Evolutionary conservation across 2,329 filamentous ascomycete genomes (phyloP).

Genomic region (Dryadomyces sulphureus): DNA sequence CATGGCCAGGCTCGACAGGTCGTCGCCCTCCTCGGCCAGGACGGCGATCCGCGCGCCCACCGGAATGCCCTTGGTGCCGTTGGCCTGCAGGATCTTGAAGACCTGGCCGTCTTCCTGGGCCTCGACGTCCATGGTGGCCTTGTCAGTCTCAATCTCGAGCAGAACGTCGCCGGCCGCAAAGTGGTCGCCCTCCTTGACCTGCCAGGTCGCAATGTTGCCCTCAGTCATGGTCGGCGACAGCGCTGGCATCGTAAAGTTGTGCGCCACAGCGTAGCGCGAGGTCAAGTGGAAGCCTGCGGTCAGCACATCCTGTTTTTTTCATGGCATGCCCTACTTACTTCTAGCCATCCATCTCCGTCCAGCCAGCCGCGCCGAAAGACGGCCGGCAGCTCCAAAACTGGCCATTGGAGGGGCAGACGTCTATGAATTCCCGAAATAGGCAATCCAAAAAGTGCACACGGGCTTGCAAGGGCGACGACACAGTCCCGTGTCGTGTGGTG

Average conservation of each 20-base stretch:
- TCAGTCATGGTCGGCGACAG: constrained; percentile 90
- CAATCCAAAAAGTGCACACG: no score
- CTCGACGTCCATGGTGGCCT: constrained; percentile 90
- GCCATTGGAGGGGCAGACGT: constrained; percentile 8
- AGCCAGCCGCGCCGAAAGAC: constrained; percentile 13
- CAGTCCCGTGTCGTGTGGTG: no score
- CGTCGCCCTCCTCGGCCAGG: constrained; percentile 67
- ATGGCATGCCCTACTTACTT: constrained; percentile 2
- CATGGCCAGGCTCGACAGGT: constrained; percentile 58
- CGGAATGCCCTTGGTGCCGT: constrained; percentile 62
- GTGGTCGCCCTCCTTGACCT: constrained; percentile 72
- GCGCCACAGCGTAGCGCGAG: constrained; percentile 51
- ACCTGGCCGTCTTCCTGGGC: constrained; percentile 79
- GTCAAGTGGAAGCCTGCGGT: constrained; percentile 48
- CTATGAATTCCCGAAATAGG: background rate
- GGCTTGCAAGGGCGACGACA: no score
- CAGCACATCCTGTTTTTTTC: background rate
- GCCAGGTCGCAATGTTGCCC: constrained; percentile 75
- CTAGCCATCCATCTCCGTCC: constrained; percentile 7
- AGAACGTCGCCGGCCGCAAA: constrained; percentile 76
- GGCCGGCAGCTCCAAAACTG: constrained; percentile 11
- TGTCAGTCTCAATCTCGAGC: constrained; percentile 87
- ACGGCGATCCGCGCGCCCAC: constrained; percentile 74
- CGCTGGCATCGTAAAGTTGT: constrained; percentile 84
- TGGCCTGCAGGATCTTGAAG: constrained; percentile 63